Conservation (phyloP, 306 rosid genomes). For the Hylodesmum podocarpum region DNA sequence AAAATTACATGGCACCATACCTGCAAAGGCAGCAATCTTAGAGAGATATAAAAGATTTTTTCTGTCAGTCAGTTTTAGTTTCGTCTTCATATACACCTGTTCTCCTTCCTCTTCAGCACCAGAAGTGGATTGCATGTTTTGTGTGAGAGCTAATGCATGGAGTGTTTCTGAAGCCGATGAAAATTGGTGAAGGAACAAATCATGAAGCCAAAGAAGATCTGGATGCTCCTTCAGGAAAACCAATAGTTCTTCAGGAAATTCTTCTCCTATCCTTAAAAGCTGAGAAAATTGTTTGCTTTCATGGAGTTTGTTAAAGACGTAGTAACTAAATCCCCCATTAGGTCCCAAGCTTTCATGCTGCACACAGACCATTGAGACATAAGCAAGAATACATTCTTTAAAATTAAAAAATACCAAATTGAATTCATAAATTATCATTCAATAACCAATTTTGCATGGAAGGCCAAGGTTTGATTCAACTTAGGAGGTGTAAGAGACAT, state of each 20-base stretch:
- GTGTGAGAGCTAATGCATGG: constrained; percentile 76
- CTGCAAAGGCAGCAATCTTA: constrained; percentile 90
- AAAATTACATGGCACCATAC: constrained; percentile 35
- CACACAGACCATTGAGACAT: constrained; percentile 38
- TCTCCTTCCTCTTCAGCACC: constrained; percentile 57
- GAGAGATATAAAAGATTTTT: constrained; percentile 86
- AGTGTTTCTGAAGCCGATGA: constrained; percentile 87
- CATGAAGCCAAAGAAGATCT: constrained; percentile 95
- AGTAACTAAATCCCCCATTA: constrained; percentile 85
- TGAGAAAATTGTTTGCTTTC: constrained; percentile 72
- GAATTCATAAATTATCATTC: not conserved
- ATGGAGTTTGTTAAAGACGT: constrained; percentile 73
- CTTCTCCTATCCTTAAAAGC: constrained; percentile 94
- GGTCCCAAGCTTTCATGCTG: constrained; percentile 97
- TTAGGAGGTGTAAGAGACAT: not conserved
- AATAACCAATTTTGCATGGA: not conserved
- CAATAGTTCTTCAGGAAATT: constrained; percentile 81
- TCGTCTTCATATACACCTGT: constrained; percentile 32
- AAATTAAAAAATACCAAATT: not conserved
- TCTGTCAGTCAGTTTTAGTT: constrained; percentile 65
- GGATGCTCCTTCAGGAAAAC: constrained; percentile 77
- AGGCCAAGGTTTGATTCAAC: constrained; percentile 17
- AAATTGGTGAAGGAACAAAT: constrained; percentile 84
- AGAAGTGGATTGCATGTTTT: constrained; percentile 43
- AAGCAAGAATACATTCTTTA: constrained; percentile 17